phyloP scores from a whole-genome alignment of 495 filamentous ascomycete species.

The Astrothelium macrocarpum region DNA sequence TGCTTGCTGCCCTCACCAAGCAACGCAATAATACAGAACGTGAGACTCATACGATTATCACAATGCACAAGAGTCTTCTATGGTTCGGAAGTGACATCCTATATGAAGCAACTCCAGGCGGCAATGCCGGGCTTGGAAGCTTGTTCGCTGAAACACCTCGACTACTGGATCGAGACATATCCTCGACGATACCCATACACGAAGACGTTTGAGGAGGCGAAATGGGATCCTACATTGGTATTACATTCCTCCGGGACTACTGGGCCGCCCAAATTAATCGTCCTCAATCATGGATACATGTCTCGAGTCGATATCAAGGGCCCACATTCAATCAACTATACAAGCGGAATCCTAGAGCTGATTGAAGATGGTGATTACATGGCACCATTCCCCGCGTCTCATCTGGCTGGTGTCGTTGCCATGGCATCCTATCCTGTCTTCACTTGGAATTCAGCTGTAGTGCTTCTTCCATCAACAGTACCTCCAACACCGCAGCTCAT shows the following conservation, averaged over 20 bases:
- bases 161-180: neutral
- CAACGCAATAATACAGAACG: neutral
- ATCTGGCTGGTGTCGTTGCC: neutral
- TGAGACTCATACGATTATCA: neutral
- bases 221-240: constrained; percentile 23
- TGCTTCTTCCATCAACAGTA: neutral
- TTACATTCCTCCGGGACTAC: constrained; percentile 28
- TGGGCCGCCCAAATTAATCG: constrained; percentile 23
- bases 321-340: neutral
- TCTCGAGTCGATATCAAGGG: neutral
- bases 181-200: constrained; percentile 16
- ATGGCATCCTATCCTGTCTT: neutral
- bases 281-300: neutral
- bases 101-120: neutral
- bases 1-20: neutral
- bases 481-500: neutral
- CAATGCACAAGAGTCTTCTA: neutral
- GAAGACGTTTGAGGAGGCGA: constrained; percentile 23
- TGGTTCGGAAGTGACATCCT: neutral
- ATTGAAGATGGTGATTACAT: neutral
- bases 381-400: neutral
- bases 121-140: neutral
- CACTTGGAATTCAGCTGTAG: neutral
- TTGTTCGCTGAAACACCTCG: neutral
- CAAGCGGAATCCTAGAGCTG: neutral